Conservation (phyloP, 2,329 filamentous ascomycete species). For the Sporothrix phasma region DNA sequence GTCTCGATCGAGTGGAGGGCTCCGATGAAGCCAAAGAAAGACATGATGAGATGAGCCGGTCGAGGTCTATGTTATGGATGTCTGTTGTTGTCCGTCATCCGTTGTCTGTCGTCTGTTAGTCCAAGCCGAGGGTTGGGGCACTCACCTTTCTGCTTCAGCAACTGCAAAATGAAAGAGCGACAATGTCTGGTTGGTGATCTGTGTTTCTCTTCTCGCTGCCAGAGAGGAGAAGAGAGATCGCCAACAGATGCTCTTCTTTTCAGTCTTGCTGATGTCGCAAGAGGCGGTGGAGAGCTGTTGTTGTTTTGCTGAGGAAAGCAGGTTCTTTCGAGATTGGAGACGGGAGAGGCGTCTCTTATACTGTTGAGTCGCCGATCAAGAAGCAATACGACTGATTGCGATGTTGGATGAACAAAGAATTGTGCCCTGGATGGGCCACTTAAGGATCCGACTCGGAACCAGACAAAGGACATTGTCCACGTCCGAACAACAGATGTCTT, state of each 20-base stretch:
- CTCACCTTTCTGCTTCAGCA: background rate
- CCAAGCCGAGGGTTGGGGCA: background rate
- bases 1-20: background rate
- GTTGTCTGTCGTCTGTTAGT: background rate
- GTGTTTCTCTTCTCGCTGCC: background rate
- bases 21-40: background rate
- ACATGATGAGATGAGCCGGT: background rate
- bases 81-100: background rate
- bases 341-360: background rate
- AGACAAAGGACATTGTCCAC: too few species aligned
- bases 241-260: background rate
- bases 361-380: too few species aligned
- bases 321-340: too few species aligned
- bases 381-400: background rate
- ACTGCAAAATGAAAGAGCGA: background rate
- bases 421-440: too few species aligned
- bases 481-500: too few species aligned
- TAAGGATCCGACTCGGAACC: too few species aligned
- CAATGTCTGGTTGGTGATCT: background rate
- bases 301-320: background rate
- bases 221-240: background rate
- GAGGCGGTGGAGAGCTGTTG: background rate
- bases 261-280: background rate
- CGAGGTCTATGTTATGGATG: background rate
- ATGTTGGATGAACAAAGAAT: background rate